These are phyloP conservation scores for Lentinula boryana DNA, from an alignment of 768 basidiomycete genomes.

Conservation along the genomic window DNA sequence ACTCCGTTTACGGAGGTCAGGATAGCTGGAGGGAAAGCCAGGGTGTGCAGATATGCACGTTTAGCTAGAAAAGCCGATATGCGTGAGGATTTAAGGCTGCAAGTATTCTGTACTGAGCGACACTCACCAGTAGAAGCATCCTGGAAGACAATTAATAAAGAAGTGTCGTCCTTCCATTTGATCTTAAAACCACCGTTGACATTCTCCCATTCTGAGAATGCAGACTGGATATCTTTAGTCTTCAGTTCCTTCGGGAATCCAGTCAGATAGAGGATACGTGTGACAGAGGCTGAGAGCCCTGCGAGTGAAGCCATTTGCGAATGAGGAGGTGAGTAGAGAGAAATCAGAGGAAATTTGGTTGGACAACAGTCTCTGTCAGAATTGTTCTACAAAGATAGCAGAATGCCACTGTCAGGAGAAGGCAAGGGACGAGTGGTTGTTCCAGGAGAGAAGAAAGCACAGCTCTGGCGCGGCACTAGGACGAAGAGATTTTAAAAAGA, in stretches of 20 bases:
- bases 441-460: background rate
- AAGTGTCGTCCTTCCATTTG: conserved; percentile 98
- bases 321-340: conserved; percentile 14
- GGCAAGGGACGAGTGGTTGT: background rate
- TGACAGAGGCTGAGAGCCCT: conserved; percentile 89
- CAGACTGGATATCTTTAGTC: conserved; percentile 91
- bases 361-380: background rate
- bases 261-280: conserved; percentile 88
- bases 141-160: conserved; percentile 88
- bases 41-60: conserved; percentile 86
- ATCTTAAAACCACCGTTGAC: conserved; percentile 93
- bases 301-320: conserved; percentile 59
- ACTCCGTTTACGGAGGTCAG: conserved; percentile 51
- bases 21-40: conserved; percentile 75
- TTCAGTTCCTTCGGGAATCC: conserved; percentile 95
- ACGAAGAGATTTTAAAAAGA: conserved; percentile 4
- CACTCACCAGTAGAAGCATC: conserved; percentile 85
- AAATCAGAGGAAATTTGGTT: background rate
- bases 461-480: background rate
- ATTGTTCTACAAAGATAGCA: background rate
- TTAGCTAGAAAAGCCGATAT: conserved; percentile 57
- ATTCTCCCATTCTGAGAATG: conserved; percentile 86
- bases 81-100: conserved; percentile 1
- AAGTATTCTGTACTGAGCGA: conserved; percentile 3
- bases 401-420: background rate